A percentile compares a stretch with the other conserved stretches of the same genome.
Conservation (phyloP, 331 rosid species). For the Spiraea crenata region DNA sequence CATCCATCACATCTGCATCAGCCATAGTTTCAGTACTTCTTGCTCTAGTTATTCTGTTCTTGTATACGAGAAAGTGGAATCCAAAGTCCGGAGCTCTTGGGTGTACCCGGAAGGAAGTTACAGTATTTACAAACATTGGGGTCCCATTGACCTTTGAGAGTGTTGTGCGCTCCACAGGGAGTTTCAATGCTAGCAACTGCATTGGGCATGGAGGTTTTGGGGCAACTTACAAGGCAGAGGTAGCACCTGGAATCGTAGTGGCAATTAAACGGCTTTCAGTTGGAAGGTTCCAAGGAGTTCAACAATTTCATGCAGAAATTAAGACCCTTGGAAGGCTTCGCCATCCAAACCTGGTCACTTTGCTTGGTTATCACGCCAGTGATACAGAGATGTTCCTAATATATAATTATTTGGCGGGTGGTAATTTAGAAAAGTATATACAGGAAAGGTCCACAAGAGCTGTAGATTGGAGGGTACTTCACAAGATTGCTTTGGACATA, state of each 20-base stretch:
- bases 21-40: slow-evolving; percentile 87
- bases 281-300: slow-evolving; percentile 89
- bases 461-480: slow-evolving; percentile 84
- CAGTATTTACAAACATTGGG: slow-evolving; percentile 69
- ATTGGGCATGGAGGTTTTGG: slow-evolving; percentile 99
- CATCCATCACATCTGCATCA: slow-evolving; percentile 86
- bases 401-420: slow-evolving; percentile 82
- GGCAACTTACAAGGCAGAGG: slow-evolving; percentile 88
- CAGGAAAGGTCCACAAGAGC: slow-evolving; percentile 84
- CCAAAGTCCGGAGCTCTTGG: slow-evolving; percentile 66
- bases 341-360: slow-evolving; percentile 78
- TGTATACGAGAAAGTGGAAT: slow-evolving; percentile 82
- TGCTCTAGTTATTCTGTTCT: slow-evolving; percentile 62
- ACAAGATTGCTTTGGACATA: slow-evolving; percentile 90
- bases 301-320: slow-evolving; percentile 83
- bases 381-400: slow-evolving; percentile 90
- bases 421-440: slow-evolving; percentile 82
- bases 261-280: slow-evolving; percentile 88
- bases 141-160: slow-evolving; percentile 69
- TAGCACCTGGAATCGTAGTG: slow-evolving; percentile 54
- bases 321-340: slow-evolving; percentile 87
- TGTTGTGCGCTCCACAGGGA: slow-evolving; percentile 77
- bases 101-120: slow-evolving; percentile 66
- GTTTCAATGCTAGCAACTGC: slow-evolving; percentile 79
- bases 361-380: slow-evolving; percentile 86